Evolutionary conservation across 2,329 filamentous ascomycete species (phyloP), one percentile per base, ranked within the genome.

Genomic region (Aspergillus awamori): DNA sequence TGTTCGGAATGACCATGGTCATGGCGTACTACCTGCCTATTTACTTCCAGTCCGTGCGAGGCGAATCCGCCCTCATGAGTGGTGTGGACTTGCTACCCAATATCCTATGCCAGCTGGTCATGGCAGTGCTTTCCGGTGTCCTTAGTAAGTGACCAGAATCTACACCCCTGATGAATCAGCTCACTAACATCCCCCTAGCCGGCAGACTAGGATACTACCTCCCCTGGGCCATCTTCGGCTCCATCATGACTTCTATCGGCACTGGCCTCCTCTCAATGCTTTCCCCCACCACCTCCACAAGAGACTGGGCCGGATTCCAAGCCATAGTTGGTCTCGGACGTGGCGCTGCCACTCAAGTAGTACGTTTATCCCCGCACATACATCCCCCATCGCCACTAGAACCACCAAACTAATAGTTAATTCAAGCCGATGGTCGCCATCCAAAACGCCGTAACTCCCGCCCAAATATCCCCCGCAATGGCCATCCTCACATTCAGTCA

Each of bases 221-320:
- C 22, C 76, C 74, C 1, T 72, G 69, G 60, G 64, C 73, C 8
- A 22, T 77, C n/a, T n/a, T 67, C 17, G 70, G 76, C 13, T 52
- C 67, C 4, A 63, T 69, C 11, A 45, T 80, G 4, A 65, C 57
- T 2, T 69, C 76, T 5, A 66, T 80, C 22, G 73, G 70, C 15
- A 69, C 69, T 24, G 82, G 81, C 4, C 71, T 83, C 4, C 62
- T 82, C 11, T 80, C 74, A 56, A 80, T 77, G 0, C 72, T 81
- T 2, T 69, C 74, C 17, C 67, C 76, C 1, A 64, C 67, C 38
- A 78, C 80, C 3, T 64, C 75, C 0, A 69, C 71, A 0, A 70
- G 65, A 2, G 70, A 75, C 33, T 83, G 81, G 81, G 78, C 83
- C 22, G 82, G 81, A 8, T 84, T 79, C 67, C 80, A 84, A 57